Percentiles rank a stretch among this genome's conserved stretches.
phyloP scores from a whole-genome alignment of 148 eudicot genomes.

The Silene uniflora region DNA sequence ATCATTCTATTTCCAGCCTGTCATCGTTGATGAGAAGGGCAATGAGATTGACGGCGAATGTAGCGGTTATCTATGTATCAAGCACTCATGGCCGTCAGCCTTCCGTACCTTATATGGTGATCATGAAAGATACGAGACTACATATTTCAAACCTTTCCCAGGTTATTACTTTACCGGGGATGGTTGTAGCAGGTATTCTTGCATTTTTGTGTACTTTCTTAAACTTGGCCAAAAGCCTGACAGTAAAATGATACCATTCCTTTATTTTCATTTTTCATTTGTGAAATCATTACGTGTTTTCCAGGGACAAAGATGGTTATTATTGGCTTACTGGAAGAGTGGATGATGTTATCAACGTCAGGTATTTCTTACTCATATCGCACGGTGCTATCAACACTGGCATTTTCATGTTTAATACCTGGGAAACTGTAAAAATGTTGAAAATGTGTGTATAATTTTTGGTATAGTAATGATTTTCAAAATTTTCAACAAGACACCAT shows the following conservation, averaged over 20 bases:
- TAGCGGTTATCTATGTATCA: constrained; percentile 88
- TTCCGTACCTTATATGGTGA: constrained; percentile 95
- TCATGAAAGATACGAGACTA: constrained; percentile 97
- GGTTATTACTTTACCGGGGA: constrained; percentile 99
- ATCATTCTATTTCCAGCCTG: constrained; percentile 60
- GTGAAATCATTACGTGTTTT: constrained; percentile 17
- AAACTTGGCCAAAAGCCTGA: no score
- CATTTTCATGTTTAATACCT: no score
- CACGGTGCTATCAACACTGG: background rate
- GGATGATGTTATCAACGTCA: constrained; percentile 98
- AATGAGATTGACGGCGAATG: constrained; percentile 89
- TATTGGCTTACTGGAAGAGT: constrained; percentile 99
- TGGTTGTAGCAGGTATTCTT: constrained; percentile 84
- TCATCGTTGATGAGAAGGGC: constrained; percentile 97
- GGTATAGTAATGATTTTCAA: no score
- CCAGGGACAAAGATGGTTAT: constrained; percentile 97
- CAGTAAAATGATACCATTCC: background rate
- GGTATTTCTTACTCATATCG: constrained; percentile 40
- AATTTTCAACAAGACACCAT: no score
- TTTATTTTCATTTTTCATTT: background rate
- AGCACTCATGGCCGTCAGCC: constrained; percentile 95
- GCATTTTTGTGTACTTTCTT: background rate
- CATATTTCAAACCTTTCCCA: constrained; percentile 94
- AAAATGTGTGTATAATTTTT: no score
- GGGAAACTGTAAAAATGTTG: no score